Evolutionary conservation across 805 yeast species (phyloP).

Genomic region (Ogataea philodendri): DNA sequence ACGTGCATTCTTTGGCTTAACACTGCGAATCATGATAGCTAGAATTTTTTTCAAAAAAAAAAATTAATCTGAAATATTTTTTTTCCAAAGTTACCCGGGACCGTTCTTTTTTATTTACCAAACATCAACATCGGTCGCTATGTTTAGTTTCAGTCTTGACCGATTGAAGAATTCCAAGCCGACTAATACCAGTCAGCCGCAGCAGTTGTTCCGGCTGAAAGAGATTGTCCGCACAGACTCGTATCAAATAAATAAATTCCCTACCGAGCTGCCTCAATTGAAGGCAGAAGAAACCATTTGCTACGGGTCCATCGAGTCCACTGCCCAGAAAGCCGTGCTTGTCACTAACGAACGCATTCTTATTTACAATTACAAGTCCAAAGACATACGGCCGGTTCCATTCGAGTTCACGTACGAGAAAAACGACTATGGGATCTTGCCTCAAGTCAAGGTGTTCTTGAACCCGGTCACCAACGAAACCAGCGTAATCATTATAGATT

Average conservation of each 20-base stretch:
- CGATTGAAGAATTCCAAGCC: slow-evolving; percentile 9
- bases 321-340: slow-evolving; percentile 29
- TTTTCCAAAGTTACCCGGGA: slow-evolving; percentile 15
- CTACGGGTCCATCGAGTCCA: slow-evolving; percentile 26
- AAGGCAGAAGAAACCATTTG: slow-evolving; percentile 28
- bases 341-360: slow-evolving; percentile 50
- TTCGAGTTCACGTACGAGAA: slow-evolving; percentile 46
- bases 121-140: slow-evolving; percentile 4
- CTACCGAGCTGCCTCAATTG: slow-evolving; percentile 49
- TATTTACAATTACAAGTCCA: slow-evolving; percentile 68
- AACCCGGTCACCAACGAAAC: slow-evolving; percentile 52
- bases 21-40: slow-evolving; percentile 40
- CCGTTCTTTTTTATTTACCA: slow-evolving; percentile 10
- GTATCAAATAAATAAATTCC: slow-evolving; percentile 55
- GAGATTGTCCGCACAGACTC: slow-evolving; percentile 60
- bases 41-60: slow-evolving; percentile 9
- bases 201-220: slow-evolving; percentile 6
- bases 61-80: slow-evolving; percentile 7
- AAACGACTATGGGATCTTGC: slow-evolving; percentile 34
- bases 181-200: slow-evolving; percentile 1
- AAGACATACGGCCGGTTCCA: slow-evolving; percentile 57
- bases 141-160: slow-evolving; percentile 12
- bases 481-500: slow-evolving; percentile 67
- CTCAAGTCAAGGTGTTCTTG: slow-evolving; percentile 62
- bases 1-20: slow-evolving; percentile 92